phyloP scores from a whole-genome alignment of 768 basidiomycete genomes.

The Trametes sanguinea region DNA sequence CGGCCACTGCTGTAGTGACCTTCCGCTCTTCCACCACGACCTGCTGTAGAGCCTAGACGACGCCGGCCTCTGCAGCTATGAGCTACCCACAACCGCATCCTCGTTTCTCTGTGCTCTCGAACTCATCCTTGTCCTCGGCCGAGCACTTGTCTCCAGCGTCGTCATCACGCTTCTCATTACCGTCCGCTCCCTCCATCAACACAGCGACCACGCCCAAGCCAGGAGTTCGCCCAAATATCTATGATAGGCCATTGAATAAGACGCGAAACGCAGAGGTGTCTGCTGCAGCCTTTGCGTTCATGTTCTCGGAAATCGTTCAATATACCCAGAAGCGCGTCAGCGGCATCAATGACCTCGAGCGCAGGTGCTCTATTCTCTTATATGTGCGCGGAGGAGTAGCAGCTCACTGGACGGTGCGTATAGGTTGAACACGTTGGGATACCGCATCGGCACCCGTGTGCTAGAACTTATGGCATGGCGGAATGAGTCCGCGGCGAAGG shows the following conservation, averaged over 20 bases:
- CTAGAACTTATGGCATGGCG: conserved; percentile 87
- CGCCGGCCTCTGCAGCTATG: conserved; percentile 32
- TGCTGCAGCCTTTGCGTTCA: conserved; percentile 78
- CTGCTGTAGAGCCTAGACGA: no score
- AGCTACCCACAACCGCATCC: conserved; percentile 61
- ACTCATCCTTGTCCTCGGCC: conserved; percentile 50
- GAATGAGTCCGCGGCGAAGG: conserved; percentile 73
- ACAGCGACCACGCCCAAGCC: conserved; percentile 44
- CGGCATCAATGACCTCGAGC: conserved; percentile 94
- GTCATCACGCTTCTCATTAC: conserved; percentile 71
- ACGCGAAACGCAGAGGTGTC: conserved; percentile 83
- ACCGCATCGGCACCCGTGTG: conserved; percentile 85
- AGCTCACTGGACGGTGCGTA: no score
- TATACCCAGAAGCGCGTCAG: conserved; percentile 95
- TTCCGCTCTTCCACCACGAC: no score
- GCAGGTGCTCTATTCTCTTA: conserved; percentile 59
- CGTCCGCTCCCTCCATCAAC: conserved; percentile 53
- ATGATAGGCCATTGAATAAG: conserved; percentile 89
- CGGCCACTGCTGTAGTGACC: no score
- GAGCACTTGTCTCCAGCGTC: conserved; percentile 56
- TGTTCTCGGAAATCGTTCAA: conserved; percentile 92
- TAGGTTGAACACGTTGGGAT: conserved; percentile 90
- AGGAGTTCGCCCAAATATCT: conserved; percentile 68
- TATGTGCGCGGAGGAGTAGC: not conserved
- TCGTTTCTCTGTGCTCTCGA: conserved; percentile 69